These are phyloP conservation scores for Fusarium transvaalense DNA, from an alignment of 2,329 filamentous ascomycete genomes.

Conservation along the genomic window DNA sequence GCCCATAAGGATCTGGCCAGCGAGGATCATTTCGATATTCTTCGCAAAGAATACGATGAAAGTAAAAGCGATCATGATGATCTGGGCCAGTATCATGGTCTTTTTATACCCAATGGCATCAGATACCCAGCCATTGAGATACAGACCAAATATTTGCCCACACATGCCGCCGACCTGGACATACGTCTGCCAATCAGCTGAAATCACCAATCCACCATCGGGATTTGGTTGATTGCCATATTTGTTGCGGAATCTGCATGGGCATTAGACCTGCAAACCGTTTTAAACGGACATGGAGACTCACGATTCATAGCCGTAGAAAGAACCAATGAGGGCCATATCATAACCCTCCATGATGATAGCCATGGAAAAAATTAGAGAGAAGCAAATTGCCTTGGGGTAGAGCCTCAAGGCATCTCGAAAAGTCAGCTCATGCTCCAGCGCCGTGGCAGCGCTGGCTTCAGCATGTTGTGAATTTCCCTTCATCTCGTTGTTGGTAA, in stretches of 20 bases:
- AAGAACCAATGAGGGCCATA: slow-evolving; percentile 56
- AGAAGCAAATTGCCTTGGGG: slow-evolving; percentile 59
- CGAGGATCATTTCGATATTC: slow-evolving; percentile 65
- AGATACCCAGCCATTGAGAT: slow-evolving; percentile 72
- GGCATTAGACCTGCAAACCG: not conserved
- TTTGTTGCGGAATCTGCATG: slow-evolving; percentile 58
- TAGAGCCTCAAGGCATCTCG: slow-evolving; percentile 55
- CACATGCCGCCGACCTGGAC: slow-evolving; percentile 57
- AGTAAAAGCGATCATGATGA: slow-evolving; percentile 65
- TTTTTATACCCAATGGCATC: slow-evolving; percentile 71
- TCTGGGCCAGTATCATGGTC: slow-evolving; percentile 67
- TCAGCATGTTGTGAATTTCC: slow-evolving; percentile 15
- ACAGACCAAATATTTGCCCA: slow-evolving; percentile 73
- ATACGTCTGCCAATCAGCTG: slow-evolving; percentile 51
- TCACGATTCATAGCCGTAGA: slow-evolving; percentile 56
- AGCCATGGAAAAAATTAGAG: slow-evolving; percentile 57
- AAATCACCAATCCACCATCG: slow-evolving; percentile 39
- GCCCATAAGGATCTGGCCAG: slow-evolving; percentile 69
- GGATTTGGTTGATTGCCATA: slow-evolving; percentile 55
- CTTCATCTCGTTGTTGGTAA: not conserved
- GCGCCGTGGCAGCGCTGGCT: slow-evolving; percentile 55
- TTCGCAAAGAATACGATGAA: slow-evolving; percentile 71
- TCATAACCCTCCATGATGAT: slow-evolving; percentile 60
- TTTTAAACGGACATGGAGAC: not conserved
- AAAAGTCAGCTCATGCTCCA: slow-evolving; percentile 55